These are phyloP conservation scores for Fragilariopsis cylindrus DNA, from an alignment of 108 stramenopile genomes.

Conservation along the genomic window DNA sequence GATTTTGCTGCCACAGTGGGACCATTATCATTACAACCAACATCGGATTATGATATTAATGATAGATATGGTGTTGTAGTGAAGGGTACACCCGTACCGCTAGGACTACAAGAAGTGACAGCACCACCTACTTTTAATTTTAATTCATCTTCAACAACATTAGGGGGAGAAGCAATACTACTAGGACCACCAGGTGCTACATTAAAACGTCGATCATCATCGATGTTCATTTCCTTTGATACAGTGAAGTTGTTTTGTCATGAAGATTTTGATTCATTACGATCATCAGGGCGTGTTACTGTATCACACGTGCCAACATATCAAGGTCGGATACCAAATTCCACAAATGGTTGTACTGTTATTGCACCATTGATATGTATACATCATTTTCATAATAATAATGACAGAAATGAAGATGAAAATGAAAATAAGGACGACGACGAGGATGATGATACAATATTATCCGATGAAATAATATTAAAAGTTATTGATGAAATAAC, in stretches of 20 bases:
- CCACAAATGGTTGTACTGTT: conserved; percentile 89
- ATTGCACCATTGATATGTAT: conserved; percentile 82
- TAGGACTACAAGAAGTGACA: too few species aligned
- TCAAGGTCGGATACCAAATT: conserved; percentile 66
- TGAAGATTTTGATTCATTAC: conserved; percentile 51
- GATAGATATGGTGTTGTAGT: too few species aligned
- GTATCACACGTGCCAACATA: conserved; percentile 65
- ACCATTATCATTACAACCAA: too few species aligned
- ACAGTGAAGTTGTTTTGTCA: conserved; percentile 36
- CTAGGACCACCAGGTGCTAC: conserved; percentile 6
- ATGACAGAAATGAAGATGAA: neutral
- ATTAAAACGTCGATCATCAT: conserved; percentile 14
- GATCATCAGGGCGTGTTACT: conserved; percentile 32
- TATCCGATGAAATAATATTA: conserved; percentile 53
- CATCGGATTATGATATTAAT: too few species aligned
- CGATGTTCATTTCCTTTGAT: conserved; percentile 12
- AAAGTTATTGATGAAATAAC: conserved; percentile 73
- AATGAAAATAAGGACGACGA: conserved; percentile 1
- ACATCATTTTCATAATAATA: conserved; percentile 52
- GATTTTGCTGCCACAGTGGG: too few species aligned
- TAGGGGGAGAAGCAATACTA: neutral
- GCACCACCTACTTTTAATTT: neutral
- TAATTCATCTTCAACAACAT: neutral
- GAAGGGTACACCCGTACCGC: too few species aligned
- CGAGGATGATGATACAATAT: conserved; percentile 27